A percentile compares a stretch with the other conserved stretches of the same genome.
Evolutionary conservation across 495 filamentous ascomycete genomes (phyloP).

Genomic region (Penicillium simplicissimum): DNA sequence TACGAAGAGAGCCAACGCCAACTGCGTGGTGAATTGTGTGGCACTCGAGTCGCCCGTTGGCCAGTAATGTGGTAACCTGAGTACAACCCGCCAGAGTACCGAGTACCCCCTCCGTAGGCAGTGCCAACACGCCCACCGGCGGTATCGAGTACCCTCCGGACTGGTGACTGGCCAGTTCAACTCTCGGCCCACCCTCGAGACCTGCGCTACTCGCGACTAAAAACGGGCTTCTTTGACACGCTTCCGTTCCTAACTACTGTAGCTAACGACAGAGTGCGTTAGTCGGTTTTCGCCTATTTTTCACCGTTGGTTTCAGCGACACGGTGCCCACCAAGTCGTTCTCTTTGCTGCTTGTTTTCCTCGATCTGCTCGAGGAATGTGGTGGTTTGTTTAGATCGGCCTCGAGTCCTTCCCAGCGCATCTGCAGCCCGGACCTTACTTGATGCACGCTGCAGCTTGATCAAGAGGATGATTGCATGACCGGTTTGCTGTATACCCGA

Average conservation of each 20-base stretch:
- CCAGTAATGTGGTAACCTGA: neutral
- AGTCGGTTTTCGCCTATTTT: neutral
- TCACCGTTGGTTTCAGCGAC: too few relatives aligned
- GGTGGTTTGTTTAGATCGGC: constrained; percentile 30
- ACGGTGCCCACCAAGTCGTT: too few relatives aligned
- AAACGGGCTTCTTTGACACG: neutral
- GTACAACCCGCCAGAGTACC: neutral
- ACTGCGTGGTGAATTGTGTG: too few relatives aligned
- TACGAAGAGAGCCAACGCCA: too few relatives aligned
- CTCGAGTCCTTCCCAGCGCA: constrained; percentile 20
- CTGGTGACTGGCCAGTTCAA: neutral
- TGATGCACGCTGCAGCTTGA: constrained; percentile 24
- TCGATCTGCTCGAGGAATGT: constrained; percentile 4
- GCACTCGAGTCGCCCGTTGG: too few relatives aligned
- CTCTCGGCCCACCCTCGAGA: neutral
- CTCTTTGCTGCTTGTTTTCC: neutral
- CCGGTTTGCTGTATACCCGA: neutral
- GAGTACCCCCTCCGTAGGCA: neutral
- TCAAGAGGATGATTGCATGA: constrained; percentile 2
- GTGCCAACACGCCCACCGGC: neutral
- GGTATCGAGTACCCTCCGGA: neutral
- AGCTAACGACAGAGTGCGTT: neutral
- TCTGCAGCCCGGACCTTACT: constrained; percentile 28
- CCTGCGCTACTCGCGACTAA: constrained; percentile 23
- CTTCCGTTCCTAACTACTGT: neutral